These are phyloP conservation scores for Trichosanthes truncata DNA, from an alignment of 306 rosid species.

Conservation along the genomic window DNA sequence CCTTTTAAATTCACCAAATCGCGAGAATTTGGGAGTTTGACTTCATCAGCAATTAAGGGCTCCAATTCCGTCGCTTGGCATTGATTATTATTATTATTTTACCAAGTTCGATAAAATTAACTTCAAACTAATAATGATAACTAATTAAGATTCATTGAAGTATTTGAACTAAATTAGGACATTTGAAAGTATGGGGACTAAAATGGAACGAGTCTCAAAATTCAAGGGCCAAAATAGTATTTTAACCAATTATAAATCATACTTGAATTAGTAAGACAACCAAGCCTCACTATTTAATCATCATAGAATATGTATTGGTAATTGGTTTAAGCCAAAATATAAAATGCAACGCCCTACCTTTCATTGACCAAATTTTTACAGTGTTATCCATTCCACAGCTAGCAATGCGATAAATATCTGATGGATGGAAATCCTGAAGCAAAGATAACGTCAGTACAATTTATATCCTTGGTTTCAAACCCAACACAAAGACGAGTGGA, in stretches of 20 bases:
- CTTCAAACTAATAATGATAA: too few relatives aligned
- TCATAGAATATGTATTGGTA: not conserved
- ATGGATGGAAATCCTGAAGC: slow-evolving; percentile 81
- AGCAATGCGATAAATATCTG: slow-evolving; percentile 69
- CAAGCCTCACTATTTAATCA: not conserved
- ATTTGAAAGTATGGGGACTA: too few relatives aligned
- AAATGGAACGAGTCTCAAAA: too few relatives aligned
- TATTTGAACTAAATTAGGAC: too few relatives aligned
- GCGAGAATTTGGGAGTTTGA: too few relatives aligned
- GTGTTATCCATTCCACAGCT: slow-evolving; percentile 99
- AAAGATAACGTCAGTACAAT: slow-evolving; percentile 13
- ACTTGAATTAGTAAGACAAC: not conserved
- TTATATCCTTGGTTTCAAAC: not conserved
- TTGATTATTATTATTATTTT: too few relatives aligned
- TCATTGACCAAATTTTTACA: slow-evolving; percentile 96
- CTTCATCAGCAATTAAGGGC: too few relatives aligned
- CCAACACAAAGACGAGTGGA: not conserved
- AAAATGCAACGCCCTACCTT: slow-evolving; percentile 37
- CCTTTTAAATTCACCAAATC: too few relatives aligned
- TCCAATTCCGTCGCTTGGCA: too few relatives aligned
- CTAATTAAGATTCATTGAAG: too few relatives aligned
- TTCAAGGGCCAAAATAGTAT: too few relatives aligned
- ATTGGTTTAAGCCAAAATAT: not conserved
- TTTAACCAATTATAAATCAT: not conserved
- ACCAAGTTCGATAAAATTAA: too few relatives aligned